Evolutionary conservation across 768 basidiomycete genomes (phyloP).

Genomic region (Pleurotus platypus): DNA sequence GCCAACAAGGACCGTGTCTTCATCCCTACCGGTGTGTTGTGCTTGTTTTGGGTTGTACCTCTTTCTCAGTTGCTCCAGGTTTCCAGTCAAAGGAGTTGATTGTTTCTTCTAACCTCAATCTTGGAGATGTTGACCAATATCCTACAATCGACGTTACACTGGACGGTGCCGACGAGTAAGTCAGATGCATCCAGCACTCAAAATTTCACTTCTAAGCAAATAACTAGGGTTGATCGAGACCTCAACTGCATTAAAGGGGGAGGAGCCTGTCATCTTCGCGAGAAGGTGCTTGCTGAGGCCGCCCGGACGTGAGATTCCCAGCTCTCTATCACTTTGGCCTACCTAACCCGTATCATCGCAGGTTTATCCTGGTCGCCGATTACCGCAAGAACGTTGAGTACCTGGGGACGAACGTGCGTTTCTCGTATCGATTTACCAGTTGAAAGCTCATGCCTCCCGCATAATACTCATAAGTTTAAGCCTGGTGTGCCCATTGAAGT

Average conservation of each 20-base stretch:
- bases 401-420: slow-evolving; percentile 78
- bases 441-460: neutral
- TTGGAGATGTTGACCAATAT: slow-evolving; percentile 90
- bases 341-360: slow-evolving; percentile 20
- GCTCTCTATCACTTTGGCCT: slow-evolving; percentile 1
- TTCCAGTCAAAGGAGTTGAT: slow-evolving; percentile 98
- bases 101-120: slow-evolving; percentile 65
- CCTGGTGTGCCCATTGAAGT: slow-evolving; percentile 96
- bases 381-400: slow-evolving; percentile 87
- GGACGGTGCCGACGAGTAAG: slow-evolving; percentile 96
- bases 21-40: slow-evolving; percentile 73
- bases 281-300: slow-evolving; percentile 97
- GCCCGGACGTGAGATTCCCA: slow-evolving; percentile 64
- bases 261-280: slow-evolving; percentile 92
- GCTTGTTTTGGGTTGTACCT: neutral
- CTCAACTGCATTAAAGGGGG: slow-evolving; percentile 97
- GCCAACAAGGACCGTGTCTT: slow-evolving; percentile 82
- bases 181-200: neutral
- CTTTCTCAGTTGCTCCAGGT: slow-evolving; percentile 33
- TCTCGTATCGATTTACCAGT: neutral
- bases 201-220: neutral
- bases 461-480: slow-evolving; percentile 49
- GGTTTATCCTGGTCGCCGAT: slow-evolving; percentile 91
- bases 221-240: slow-evolving; percentile 69
- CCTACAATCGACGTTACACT: slow-evolving; percentile 92